These are phyloP conservation scores for Sideroxylon spinosum DNA, from an alignment of 179 eudicot species.

Conservation along the genomic window DNA sequence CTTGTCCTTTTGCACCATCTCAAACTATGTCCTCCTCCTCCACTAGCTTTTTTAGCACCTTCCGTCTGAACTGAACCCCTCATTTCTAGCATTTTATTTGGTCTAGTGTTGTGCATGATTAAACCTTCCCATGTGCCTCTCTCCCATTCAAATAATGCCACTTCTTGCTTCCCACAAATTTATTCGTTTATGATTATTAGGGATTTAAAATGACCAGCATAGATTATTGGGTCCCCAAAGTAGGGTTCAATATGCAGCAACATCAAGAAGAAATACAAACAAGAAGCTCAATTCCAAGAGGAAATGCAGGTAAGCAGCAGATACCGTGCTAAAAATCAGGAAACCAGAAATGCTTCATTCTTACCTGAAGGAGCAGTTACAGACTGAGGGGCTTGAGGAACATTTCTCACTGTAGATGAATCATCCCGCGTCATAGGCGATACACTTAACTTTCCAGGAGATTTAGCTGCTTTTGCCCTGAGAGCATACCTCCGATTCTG, in stretches of 20 bases:
- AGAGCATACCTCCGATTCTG: conserved; percentile 92
- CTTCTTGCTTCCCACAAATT: no score
- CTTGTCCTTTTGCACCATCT: no score
- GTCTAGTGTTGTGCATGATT: no score
- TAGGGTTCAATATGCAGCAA: neutral
- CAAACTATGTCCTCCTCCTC: no score
- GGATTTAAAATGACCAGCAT: neutral
- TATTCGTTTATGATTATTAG: no score
- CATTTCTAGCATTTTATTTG: no score
- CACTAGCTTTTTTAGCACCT: no score
- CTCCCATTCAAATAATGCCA: no score
- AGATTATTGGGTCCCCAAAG: neutral
- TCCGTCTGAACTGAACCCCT: no score
- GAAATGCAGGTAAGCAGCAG: neutral
- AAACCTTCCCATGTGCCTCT: no score
- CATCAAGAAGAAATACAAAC: neutral
- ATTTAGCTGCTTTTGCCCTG: conserved; percentile 63
- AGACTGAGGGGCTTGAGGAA: conserved; percentile 47
- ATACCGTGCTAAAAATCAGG: conserved; percentile 8
- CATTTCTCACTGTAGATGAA: conserved; percentile 41
- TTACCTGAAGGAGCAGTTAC: conserved; percentile 37
- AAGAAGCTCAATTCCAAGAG: neutral
- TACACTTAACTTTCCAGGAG: conserved; percentile 43
- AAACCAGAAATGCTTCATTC: neutral
- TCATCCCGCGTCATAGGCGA: conserved; percentile 45